These are phyloP conservation scores for Crithidia brevicula DNA, from an alignment of 208 protist species.

Conservation along the genomic window DNA sequence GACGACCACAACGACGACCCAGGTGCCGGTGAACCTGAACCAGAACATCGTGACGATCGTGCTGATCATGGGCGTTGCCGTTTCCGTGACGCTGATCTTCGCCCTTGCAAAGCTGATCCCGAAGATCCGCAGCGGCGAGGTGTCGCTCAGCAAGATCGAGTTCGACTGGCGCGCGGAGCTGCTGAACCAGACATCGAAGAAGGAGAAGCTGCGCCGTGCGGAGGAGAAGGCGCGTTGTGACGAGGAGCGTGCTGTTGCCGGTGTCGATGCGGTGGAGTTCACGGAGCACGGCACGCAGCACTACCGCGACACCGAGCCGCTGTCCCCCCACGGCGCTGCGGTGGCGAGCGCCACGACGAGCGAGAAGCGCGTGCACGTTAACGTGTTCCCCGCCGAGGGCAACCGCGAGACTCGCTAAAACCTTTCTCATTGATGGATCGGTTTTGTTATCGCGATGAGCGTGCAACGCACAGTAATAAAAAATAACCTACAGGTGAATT, in stretches of 20 bases:
- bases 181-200: conserved; percentile 43
- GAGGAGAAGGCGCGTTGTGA: conserved; percentile 26
- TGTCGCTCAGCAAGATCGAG: conserved; percentile 42
- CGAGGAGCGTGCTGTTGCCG: conserved; percentile 20
- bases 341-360: not conserved
- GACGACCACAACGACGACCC: conserved; percentile 15
- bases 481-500: too few species aligned
- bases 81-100: conserved; percentile 26
- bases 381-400: not conserved
- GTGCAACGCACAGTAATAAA: too few species aligned
- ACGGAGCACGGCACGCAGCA: conserved; percentile 1
- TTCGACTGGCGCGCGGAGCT: conserved; percentile 57
- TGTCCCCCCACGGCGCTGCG: not conserved
- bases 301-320: conserved; percentile 4
- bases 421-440: too few species aligned
- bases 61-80: conserved; percentile 44
- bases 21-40: conserved; percentile 29
- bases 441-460: too few species aligned
- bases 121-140: conserved; percentile 42
- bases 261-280: not conserved
- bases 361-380: not conserved
- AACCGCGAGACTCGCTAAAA: not conserved
- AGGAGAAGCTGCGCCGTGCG: conserved; percentile 30
- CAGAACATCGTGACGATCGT: conserved; percentile 54
- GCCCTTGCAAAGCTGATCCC: conserved; percentile 33